Evolutionary conservation across 768 basidiomycete species (phyloP).

Genomic region (Gymnopilus dilepis): DNA sequence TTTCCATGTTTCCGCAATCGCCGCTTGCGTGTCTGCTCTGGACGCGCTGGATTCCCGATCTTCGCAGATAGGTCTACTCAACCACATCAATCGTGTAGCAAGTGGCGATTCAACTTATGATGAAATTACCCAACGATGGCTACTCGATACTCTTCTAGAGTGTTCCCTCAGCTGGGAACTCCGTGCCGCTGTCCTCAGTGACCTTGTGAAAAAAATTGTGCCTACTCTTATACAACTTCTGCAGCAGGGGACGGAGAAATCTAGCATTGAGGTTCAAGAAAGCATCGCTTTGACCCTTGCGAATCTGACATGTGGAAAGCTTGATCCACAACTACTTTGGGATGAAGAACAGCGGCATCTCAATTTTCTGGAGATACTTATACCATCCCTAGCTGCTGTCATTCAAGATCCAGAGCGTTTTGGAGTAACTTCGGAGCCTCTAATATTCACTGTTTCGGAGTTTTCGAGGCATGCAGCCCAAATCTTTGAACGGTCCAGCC

Average conservation of each 20-base stretch:
- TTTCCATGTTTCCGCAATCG: constrained; percentile 39
- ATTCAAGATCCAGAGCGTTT: constrained; percentile 36
- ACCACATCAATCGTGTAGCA: constrained; percentile 36
- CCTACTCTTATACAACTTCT: constrained; percentile 42
- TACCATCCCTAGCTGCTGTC: constrained; percentile 39
- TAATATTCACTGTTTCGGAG: constrained; percentile 38
- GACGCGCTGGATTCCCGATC: constrained; percentile 40
- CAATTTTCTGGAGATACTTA: constrained; percentile 37
- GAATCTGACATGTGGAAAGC: constrained; percentile 33
- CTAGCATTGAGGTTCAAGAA: constrained; percentile 34
- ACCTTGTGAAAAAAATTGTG: constrained; percentile 38
- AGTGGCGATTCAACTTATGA: constrained; percentile 37
- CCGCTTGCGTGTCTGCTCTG: constrained; percentile 41
- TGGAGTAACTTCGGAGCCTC: constrained; percentile 34
- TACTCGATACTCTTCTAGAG: constrained; percentile 46
- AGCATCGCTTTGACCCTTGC: constrained; percentile 38
- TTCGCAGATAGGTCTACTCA: constrained; percentile 41
- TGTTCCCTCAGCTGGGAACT: constrained; percentile 44
- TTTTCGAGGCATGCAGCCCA: constrained; percentile 39
- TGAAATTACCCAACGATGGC: constrained; percentile 38
- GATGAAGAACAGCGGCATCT: constrained; percentile 34
- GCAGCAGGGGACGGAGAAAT: constrained; percentile 32
- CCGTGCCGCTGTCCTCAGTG: constrained; percentile 38
- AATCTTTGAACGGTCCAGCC: constrained; percentile 32
- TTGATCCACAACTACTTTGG: constrained; percentile 31